These are phyloP conservation scores for Halophytophthora batemanensis DNA, from an alignment of 352 stramenopile species.

Conservation along the genomic window DNA sequence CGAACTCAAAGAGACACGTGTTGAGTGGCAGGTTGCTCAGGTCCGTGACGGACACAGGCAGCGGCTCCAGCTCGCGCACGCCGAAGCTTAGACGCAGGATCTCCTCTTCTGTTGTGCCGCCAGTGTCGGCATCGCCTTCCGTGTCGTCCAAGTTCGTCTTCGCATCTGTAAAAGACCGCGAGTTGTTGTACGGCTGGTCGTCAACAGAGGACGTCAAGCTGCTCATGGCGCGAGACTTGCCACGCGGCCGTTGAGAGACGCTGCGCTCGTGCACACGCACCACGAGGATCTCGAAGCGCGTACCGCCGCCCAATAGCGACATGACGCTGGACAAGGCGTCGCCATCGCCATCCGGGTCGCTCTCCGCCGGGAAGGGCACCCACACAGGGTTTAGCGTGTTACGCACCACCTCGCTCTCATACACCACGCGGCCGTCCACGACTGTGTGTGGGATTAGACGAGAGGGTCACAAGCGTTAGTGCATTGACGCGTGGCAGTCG, in stretches of 20 bases:
- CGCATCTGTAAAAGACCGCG: slow-evolving; percentile 34
- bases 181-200: slow-evolving; percentile 43
- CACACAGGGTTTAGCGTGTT: slow-evolving; percentile 80
- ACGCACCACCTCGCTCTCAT: slow-evolving; percentile 68
- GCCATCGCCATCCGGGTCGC: slow-evolving; percentile 13
- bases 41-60: slow-evolving; percentile 57
- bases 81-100: slow-evolving; percentile 60
- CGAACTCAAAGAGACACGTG: slow-evolving; percentile 79
- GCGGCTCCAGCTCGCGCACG: slow-evolving; percentile 63
- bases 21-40: slow-evolving; percentile 75
- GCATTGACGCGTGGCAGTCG: neutral
- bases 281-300: slow-evolving; percentile 64
- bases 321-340: slow-evolving; percentile 28
- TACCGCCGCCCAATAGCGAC: slow-evolving; percentile 45
- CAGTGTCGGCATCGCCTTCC: slow-evolving; percentile 23
- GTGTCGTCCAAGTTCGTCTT: slow-evolving; percentile 32
- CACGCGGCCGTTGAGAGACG: slow-evolving; percentile 32
- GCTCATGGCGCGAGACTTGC: slow-evolving; percentile 49
- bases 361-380: slow-evolving; percentile 69
- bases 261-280: slow-evolving; percentile 55
- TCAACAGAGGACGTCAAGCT: slow-evolving; percentile 36
- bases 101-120: slow-evolving; percentile 42
- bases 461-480: neutral
- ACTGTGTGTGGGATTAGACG: slow-evolving; percentile 25
- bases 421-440: slow-evolving; percentile 62